Percentiles rank a stretch among this genome's conserved stretches.
Evolutionary conservation across 495 filamentous ascomycete species (phyloP).

Genomic region (Halenospora varia): DNA sequence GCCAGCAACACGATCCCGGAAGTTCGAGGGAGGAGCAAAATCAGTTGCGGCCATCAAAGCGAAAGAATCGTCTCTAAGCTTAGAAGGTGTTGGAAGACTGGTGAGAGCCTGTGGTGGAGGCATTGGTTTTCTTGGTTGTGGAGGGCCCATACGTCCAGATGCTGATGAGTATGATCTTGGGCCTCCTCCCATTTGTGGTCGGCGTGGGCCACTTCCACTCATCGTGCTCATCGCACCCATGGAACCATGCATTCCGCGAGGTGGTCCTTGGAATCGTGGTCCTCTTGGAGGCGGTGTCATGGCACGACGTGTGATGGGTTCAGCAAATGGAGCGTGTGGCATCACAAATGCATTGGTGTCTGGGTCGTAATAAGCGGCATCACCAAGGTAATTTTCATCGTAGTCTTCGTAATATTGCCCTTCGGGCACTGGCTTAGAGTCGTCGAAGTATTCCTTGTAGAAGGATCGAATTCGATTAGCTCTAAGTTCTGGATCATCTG

Average conservation of each 20-base stretch:
- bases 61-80: constrained; percentile 80
- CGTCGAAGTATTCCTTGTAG: constrained; percentile 99
- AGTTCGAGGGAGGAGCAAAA: constrained; percentile 76
- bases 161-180: constrained; percentile 65
- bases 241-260: constrained; percentile 31
- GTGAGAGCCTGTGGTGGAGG: constrained; percentile 71
- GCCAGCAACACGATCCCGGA: constrained; percentile 64
- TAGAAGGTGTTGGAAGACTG: constrained; percentile 79
- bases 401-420: constrained; percentile 67
- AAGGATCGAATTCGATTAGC: constrained; percentile 97
- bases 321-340: constrained; percentile 73
- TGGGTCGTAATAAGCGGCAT: constrained; percentile 69
- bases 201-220: too few relatives aligned
- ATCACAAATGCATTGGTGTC: constrained; percentile 69
- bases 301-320: constrained; percentile 81
- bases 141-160: constrained; percentile 50
- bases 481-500: constrained; percentile 84
- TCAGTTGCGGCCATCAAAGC: constrained; percentile 65
- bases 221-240: constrained; percentile 27
- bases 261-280: constrained; percentile 63
- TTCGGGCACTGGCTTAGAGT: constrained; percentile 53
- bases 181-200: constrained; percentile 24
- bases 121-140: constrained; percentile 45
- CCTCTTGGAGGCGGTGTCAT: constrained; percentile 93
- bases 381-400: constrained; percentile 57